Evolutionary conservation across 208 protist species (phyloP).

Genomic region (Leishmania lainsoni): DNA sequence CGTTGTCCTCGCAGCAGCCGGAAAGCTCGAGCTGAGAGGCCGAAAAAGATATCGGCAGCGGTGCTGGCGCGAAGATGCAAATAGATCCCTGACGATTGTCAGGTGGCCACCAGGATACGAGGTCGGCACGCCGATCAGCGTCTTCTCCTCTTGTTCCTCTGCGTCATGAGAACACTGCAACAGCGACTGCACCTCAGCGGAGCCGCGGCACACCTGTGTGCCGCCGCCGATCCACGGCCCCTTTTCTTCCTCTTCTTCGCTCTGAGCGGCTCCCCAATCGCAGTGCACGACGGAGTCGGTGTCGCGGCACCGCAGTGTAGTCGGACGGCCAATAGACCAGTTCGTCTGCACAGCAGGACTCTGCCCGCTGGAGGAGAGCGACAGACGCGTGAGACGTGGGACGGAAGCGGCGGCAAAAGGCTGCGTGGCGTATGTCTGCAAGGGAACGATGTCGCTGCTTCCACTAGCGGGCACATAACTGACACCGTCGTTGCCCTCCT

Average conservation of each 20-base stretch:
- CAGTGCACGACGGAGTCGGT: neutral
- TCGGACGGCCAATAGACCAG: slow-evolving; percentile 29
- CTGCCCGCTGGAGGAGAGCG: slow-evolving; percentile 11
- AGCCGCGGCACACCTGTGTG: slow-evolving; percentile 15
- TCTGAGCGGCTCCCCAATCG: slow-evolving; percentile 6
- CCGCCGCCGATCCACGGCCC: slow-evolving; percentile 9
- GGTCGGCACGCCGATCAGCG: neutral
- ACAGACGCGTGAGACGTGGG: slow-evolving; percentile 25
- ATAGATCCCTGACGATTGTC: neutral
- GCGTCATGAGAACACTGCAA: neutral
- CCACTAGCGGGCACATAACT: neutral
- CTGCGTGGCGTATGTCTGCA: neutral
- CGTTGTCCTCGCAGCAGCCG: neutral
- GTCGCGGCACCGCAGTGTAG: slow-evolving; percentile 17
- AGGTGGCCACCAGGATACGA: neutral
- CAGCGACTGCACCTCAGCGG: neutral
- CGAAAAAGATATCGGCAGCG: neutral
- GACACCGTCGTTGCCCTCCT: neutral
- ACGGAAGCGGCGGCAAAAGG: neutral
- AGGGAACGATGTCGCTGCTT: neutral
- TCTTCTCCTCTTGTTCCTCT: slow-evolving; percentile 5
- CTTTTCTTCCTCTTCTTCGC: neutral
- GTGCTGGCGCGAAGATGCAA: neutral
- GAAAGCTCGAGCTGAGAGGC: slow-evolving; percentile 9
- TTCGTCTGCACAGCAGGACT: slow-evolving; percentile 16